Evolutionary conservation across 495 filamentous ascomycete genomes (phyloP), one percentile per base, ranked within the genome.

Genomic region (Podospora australis): DNA sequence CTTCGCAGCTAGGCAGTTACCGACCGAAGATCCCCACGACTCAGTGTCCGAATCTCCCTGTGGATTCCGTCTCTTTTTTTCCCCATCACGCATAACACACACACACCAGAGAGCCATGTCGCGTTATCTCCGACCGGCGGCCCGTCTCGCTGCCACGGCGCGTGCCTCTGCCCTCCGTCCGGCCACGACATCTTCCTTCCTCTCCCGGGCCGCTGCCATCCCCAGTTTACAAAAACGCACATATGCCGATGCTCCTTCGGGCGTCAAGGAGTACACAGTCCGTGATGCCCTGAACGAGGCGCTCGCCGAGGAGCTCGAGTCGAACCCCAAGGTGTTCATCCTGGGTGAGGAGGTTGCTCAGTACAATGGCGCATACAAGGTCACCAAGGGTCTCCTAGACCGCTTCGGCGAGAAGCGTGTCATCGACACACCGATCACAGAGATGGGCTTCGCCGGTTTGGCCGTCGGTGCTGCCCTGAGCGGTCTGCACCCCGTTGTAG

Each of bases 321-420:
- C 70, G 66, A 95, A 98, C 71, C 72, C 78, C 49, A 97, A 95
- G 78, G 90, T 95, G 50, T 96, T 95, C 74, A 75, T 98, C 56
- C 65, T 98, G 55, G 92, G 92, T 46, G 92, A 98, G 75, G 92
- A 98, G 74, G 94, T 98, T 52, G 92, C 92, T 58, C 92, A 98
- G 72, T 98, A 97, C 73, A 96, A 98, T 68, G 92, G 92, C 77
- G 92, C 92, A 58, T 98, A 98, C 83, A 98, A 98, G 72, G 90
- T 98, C 65, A 97, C 92, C 40, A 94, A 92, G 78, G 94, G 94
- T 44, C 78, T 98, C 41, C 68, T 97, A 59, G 92, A 98, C 70
- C 85, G 92, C 54, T 98, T 98, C 66, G 92, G 92, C 55, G 89
- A 95, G 22, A 96, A 91, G 81, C 79, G 92, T 53, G 87, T 98